Percentiles rank a stretch among this genome's conserved stretches.
Evolutionary conservation across 306 rosid species (phyloP).

Genomic region (Sicyos baderoa): DNA sequence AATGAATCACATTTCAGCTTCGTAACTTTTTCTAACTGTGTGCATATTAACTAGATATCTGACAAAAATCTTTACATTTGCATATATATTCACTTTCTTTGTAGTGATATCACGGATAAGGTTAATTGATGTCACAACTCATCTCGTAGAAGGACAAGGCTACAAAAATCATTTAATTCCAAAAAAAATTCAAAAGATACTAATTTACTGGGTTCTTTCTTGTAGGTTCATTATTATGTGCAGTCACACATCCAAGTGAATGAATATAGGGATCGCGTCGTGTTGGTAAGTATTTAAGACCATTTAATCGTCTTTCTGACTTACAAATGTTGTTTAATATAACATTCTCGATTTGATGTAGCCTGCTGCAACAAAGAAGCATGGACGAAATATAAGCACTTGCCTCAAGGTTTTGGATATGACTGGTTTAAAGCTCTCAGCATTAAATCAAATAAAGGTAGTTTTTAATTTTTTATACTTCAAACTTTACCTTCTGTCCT

Average conservation of each 20-base stretch:
- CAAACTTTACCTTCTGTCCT: neutral
- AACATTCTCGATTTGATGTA: slow-evolving; percentile 28
- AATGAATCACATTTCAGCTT: neutral
- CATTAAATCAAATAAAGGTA: slow-evolving; percentile 84
- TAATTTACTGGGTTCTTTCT: slow-evolving; percentile 14
- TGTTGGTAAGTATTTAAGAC: slow-evolving; percentile 47
- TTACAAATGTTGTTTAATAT: neutral
- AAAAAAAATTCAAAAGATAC: neutral
- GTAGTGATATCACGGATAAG: neutral
- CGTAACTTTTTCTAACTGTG: neutral
- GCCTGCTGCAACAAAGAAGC: slow-evolving; percentile 68
- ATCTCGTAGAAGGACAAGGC: neutral
- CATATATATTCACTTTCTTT: neutral
- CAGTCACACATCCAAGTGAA: slow-evolving; percentile 93
- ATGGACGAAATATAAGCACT: slow-evolving; percentile 65
- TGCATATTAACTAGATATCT: no score
- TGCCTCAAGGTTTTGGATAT: slow-evolving; percentile 86
- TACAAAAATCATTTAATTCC: neutral
- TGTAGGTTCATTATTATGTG: slow-evolving; percentile 77
- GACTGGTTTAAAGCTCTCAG: slow-evolving; percentile 86
- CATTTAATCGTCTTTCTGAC: slow-evolving; percentile 18
- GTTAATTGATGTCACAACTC: neutral
- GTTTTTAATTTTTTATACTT: neutral
- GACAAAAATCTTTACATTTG: neutral
- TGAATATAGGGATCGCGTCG: slow-evolving; percentile 82